Base-by-base conservation (phyloP, 768 basidiomycete species). In the Pholiota conissans region DNA sequence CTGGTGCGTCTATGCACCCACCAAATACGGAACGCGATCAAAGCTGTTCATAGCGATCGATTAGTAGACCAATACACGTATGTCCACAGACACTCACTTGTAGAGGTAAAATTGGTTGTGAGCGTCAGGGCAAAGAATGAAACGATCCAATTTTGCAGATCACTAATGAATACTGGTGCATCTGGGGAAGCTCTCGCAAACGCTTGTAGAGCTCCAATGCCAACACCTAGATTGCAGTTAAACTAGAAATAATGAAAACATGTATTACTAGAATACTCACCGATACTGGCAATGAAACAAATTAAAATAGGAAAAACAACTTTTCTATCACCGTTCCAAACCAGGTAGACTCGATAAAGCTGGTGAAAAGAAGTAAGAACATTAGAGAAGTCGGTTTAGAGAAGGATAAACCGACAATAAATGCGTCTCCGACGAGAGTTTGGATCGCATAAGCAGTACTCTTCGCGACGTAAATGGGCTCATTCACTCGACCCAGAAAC, bases 91-190 rank as follows among this genome's bases (percentile, higher is more conserved):
- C 22, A 45, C 59, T 56, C 28, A 57, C 60, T 30, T 27, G 60
- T 61, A 26, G 51, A 39, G 28, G 51, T 54, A 10, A 57, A 54
- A 48, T 61, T 61, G 3, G 60, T 61, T n/a, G 57, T 57, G 18
- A 61, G 16, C 24, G 56, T 61, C 27, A 61, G 56, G 13, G 56
- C 49, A 48, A 61, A 61, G 35, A 57, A 57, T 6, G 60, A 61
- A 26, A 57, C 55, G 8, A 61, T 50, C 56, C 60, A 61, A 0
- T 61, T 29, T 22, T 61, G 60, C 18, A 57, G 55, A 1, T 39
- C 22, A n/a, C 13, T 39, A 18, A 49, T 53, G 56, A 61, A 61
- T 9, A 61, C 60, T 22, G 52, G 52, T 11, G 28, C 51, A 14
- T 57, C 47, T 16, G 60, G 45, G 4, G 60, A 56, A 2, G 47